Conservation (phyloP, 257 asterid species). For the Capsicum chinense region DNA sequence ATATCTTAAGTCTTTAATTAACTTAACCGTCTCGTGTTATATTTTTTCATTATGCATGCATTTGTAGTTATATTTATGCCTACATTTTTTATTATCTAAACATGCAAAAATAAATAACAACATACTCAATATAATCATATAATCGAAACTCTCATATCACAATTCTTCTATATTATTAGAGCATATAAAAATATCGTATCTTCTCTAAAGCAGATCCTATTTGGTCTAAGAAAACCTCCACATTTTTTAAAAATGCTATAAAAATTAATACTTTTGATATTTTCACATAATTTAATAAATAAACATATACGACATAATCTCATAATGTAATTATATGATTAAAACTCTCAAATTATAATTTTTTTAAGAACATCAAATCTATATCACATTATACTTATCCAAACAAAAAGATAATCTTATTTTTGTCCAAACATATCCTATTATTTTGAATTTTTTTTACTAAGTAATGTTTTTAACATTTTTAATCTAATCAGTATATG, state of each 20-base stretch:
- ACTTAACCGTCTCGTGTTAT: neutral
- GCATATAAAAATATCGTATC: too few relatives aligned
- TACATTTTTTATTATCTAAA: neutral
- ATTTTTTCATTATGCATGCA: neutral
- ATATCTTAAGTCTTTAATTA: neutral
- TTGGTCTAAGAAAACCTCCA: too few relatives aligned
- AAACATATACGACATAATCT: neutral
- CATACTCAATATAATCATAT: neutral
- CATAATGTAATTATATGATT: neutral
- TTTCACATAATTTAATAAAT: neutral
- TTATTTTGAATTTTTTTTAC: neutral
- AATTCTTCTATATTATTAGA: neutral
- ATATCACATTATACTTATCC: neutral
- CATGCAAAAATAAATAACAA: neutral
- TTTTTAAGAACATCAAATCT: neutral
- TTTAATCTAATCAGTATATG: too few relatives aligned
- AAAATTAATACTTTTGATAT: neutral
- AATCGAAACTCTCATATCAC: neutral
- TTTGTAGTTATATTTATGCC: neutral
- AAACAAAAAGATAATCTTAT: neutral
- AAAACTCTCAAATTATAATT: neutral
- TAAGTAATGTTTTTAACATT: too few relatives aligned
- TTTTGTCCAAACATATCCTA: neutral
- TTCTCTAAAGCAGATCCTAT: too few relatives aligned
- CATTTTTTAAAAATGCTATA: too few relatives aligned